Conservation (phyloP, 768 basidiomycete species). For the Rhizopogon sp. region DNA sequence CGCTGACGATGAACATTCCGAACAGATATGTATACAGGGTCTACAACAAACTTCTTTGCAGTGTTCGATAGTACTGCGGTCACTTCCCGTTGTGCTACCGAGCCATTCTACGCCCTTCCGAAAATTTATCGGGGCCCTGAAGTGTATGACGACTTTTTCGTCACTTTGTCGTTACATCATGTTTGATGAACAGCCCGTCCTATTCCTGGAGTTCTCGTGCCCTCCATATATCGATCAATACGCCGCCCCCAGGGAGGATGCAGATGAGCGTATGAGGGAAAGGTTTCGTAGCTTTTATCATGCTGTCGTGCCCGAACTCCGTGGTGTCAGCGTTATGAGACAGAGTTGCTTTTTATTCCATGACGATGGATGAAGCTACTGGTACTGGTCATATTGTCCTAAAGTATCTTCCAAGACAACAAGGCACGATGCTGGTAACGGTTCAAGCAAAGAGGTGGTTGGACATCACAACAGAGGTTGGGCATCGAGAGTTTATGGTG, state of each 20-base stretch:
- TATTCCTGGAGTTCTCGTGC: neutral
- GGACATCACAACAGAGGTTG: neutral
- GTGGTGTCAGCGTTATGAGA: neutral
- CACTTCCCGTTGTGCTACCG: no score
- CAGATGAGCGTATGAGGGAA: neutral
- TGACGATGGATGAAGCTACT: no score
- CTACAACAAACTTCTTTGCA: no score
- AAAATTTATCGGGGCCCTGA: no score
- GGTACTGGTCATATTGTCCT: no score
- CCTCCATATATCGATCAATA: neutral
- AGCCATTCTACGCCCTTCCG: no score
- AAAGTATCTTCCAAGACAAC: neutral
- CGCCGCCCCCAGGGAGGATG: neutral
- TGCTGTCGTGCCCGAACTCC: neutral
- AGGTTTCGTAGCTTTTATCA: neutral
- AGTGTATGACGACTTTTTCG: no score
- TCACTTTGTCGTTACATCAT: no score
- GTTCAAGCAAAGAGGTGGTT: neutral
- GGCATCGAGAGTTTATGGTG: neutral
- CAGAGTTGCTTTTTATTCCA: neutral
- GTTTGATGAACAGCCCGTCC: no score
- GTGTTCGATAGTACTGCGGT: no score
- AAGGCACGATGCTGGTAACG: neutral
- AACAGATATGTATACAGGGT: no score
- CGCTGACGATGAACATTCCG: no score